Percentiles rank a stretch among this genome's conserved stretches.
phyloP scores from a whole-genome alignment of 2,329 filamentous ascomycete genomes.

The Talaromyces atroroseus region DNA sequence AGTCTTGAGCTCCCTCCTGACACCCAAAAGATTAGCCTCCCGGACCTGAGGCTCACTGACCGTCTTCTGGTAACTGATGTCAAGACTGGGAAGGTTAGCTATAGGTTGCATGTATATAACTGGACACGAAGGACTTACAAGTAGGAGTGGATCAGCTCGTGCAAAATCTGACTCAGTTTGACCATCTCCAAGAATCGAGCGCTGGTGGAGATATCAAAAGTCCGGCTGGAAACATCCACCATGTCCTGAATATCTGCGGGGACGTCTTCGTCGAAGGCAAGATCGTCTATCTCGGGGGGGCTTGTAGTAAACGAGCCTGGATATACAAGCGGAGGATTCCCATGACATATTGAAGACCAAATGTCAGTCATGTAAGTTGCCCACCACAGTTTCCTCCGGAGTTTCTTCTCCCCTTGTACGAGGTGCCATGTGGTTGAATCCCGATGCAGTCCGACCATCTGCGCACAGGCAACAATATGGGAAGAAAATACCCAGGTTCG shows the following conservation, averaged over 20 bases:
- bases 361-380: conserved; percentile 39
- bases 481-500: conserved; percentile 42
- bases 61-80: not conserved
- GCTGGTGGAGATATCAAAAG: conserved; percentile 19
- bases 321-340: conserved; percentile 44
- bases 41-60: conserved; percentile 3
- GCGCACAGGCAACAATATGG: conserved; percentile 42
- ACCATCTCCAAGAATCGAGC: conserved; percentile 33
- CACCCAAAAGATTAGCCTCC: conserved; percentile 12
- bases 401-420: conserved; percentile 33
- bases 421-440: conserved; percentile 42
- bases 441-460: conserved; percentile 45
- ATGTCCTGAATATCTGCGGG: conserved; percentile 28
- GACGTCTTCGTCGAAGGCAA: conserved; percentile 42
- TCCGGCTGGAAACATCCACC: conserved; percentile 28
- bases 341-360: conserved; percentile 45
- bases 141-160: conserved; percentile 15
- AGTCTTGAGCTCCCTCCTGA: conserved; percentile 15
- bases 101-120: not conserved
- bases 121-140: not conserved
- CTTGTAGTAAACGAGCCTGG: conserved; percentile 38
- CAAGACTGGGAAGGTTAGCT: not conserved
- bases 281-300: conserved; percentile 37
- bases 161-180: conserved; percentile 15
- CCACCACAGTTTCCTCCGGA: conserved; percentile 46